Evolutionary conservation across 176 grass and related monocot genomes (phyloP).

Genomic region (Pontederia crassipes): DNA sequence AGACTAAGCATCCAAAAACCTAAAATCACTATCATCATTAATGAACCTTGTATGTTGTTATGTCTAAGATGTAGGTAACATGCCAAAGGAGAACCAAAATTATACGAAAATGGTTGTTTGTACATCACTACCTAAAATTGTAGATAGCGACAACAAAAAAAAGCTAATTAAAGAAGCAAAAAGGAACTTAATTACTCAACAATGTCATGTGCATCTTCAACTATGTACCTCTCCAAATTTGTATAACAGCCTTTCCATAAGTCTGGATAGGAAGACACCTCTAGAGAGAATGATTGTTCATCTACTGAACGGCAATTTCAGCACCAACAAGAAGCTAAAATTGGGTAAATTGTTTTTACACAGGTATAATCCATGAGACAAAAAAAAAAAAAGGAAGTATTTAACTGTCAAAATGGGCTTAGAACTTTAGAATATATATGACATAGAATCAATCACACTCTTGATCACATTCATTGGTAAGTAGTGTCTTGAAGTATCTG

Average conservation of each 20-base stretch:
- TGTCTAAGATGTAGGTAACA: no score
- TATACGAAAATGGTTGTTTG: no score
- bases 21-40: no score
- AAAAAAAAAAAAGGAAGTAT: background rate
- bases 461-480: slow-evolving; percentile 76
- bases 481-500: slow-evolving; percentile 92
- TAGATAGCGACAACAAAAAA: background rate
- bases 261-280: slow-evolving; percentile 80
- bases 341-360: background rate
- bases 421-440: slow-evolving; percentile 96
- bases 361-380: slow-evolving; percentile 19
- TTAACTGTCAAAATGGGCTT: slow-evolving; percentile 19
- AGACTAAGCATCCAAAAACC: no score
- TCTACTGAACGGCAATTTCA: slow-evolving; percentile 72
- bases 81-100: no score
- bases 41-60: no score
- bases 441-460: slow-evolving; percentile 88
- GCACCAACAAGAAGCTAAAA: slow-evolving; percentile 37
- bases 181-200: slow-evolving; percentile 60
- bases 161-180: slow-evolving; percentile 12
- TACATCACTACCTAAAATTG: background rate
- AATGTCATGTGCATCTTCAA: slow-evolving; percentile 82
- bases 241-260: slow-evolving; percentile 85
- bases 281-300: slow-evolving; percentile 81
- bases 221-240: slow-evolving; percentile 64